Evolutionary conservation across 805 yeast genomes (phyloP), one percentile per base, ranked within the genome.

Genomic region (Cephaloascus albidus): DNA sequence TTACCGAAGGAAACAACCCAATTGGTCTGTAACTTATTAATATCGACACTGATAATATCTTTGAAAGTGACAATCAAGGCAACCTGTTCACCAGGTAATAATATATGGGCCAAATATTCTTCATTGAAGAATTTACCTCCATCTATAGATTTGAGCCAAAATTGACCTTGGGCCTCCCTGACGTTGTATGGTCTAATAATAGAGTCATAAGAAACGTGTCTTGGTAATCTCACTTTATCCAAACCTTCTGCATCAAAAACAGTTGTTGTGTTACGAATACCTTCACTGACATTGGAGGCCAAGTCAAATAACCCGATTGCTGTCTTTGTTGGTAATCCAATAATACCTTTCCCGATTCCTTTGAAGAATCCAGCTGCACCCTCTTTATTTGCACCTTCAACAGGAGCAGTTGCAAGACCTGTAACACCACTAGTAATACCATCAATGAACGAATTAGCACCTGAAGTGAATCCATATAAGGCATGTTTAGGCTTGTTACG

Each of bases 301-400:
- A 94, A 68, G 55, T 93, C 99, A 47, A 93, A 81, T 18, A 93
- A 56, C 10, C 99, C 99, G 48, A 90, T 88, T 0, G 96, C 96
- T 0, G 97, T 86, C 64, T 93, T 93, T 0, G 98, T 89, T 0
- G 99, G 98, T 23, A 94, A 62, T 0, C 98, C 98, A 41, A 93
- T 76, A n/a, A 94, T 53, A 10, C 98, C 99, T 51, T 81, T 85
- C 3, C 98, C 98, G 3, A 93, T 54, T 1, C 99, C 99, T 54
- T 81, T 86, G 62, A 93, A 77, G 56, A 93, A 90, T 0, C 98
- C 99, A 3, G 79, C 65, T 0, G 97, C 78, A 4, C 99, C 99
- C 31, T 81, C 95, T 39, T 75, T 69, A n/a, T 73, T 69, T 0
- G 95, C 95, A 5, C 97, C 98, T 49, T 83, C 82, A 42, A 85